Base-by-base conservation (phyloP, 2,329 filamentous ascomycete species). In the Pyrenochaeta sp. region DNA sequence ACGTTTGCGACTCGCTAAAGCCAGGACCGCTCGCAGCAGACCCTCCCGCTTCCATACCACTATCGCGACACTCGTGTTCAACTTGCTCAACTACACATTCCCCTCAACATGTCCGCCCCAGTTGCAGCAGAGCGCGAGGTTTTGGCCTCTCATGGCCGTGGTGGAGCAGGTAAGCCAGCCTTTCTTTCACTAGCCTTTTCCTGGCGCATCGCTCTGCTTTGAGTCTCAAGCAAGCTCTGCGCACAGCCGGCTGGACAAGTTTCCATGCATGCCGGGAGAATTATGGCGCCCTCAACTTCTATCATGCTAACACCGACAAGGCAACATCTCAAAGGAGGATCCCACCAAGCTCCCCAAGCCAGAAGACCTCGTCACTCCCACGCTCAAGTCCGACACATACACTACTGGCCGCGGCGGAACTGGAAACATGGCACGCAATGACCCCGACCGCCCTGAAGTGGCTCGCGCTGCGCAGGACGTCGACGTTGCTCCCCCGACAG, bases 341-440 rank as follows among this genome's bases (percentile, higher is more conserved):
- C 60, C 62, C 36, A 62, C 61, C 38, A 62, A 59, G 34, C 53
- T 61, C 35, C 55, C 68, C 34, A 63, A 67, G 35, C 53, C 69
- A 44, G 74, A 82, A 53, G 88, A 93, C 63, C 83, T 96, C 52
- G 77, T 86, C 61, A 96, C 91, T 1, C 92, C 92, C 1, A 88
- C 84, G 9, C 83, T 97, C 67, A 96, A 95, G 75, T 82, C 82
- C 32, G 76, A 88, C n/a, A 79, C 89, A 55, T 91, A 93, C 66
- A 96, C 92, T 14, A 96, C 92, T 3, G 92, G 92, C 43, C 88
- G 92, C 37, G 92, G 92, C 42, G 92, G 92, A 49, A 86, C 83
- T 4, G 91, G 91, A 48, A 96, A 96, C 77, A 96, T 96, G 87
- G 85, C 88, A 34, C 86, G 87, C 66, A 84, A 83, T 51, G 87